Conservation (phyloP, 31 red algal genomes). For the Endocladia muricata region DNA sequence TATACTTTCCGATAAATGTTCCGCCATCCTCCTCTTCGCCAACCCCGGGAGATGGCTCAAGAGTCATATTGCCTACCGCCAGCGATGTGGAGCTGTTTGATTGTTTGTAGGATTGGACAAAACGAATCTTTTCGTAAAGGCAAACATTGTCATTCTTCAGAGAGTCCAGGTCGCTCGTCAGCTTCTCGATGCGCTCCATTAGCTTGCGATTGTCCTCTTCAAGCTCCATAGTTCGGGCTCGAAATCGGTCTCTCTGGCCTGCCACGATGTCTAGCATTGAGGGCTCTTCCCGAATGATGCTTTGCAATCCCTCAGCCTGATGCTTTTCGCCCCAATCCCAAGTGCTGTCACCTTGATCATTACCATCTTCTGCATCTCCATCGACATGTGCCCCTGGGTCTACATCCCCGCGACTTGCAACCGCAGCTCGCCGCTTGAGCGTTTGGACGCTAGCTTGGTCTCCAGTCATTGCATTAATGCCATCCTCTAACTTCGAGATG, state of each 20-base stretch:
- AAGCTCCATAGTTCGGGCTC: constrained; percentile 69
- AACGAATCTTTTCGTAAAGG: constrained; percentile 80
- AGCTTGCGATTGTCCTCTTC: constrained; percentile 80
- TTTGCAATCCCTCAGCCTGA: constrained; percentile 49
- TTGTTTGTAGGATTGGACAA: constrained; percentile 77
- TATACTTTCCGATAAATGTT: constrained; percentile 53
- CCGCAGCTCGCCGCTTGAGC: constrained; percentile 27
- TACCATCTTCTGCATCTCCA: constrained; percentile 8
- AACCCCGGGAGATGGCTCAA: background rate
- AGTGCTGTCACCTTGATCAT: constrained; percentile 32
- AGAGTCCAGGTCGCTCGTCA: constrained; percentile 65
- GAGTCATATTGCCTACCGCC: background rate
- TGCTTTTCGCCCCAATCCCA: constrained; percentile 75
- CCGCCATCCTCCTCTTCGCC: constrained; percentile 33
- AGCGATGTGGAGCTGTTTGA: constrained; percentile 1
- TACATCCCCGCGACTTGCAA: constrained; percentile 1
- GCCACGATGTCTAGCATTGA: constrained; percentile 89
- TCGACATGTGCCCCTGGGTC: background rate
- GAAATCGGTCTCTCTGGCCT: constrained; percentile 86
- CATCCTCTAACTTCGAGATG: constrained; percentile 68
- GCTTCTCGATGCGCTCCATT: constrained; percentile 63
- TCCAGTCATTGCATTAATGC: constrained; percentile 77
- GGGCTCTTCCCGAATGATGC: constrained; percentile 56
- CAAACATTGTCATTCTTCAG: constrained; percentile 77
- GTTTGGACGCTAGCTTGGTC: constrained; percentile 28